These are phyloP conservation scores for Orobanche coerulescens DNA, from an alignment of 257 asterid genomes.

Conservation along the genomic window DNA sequence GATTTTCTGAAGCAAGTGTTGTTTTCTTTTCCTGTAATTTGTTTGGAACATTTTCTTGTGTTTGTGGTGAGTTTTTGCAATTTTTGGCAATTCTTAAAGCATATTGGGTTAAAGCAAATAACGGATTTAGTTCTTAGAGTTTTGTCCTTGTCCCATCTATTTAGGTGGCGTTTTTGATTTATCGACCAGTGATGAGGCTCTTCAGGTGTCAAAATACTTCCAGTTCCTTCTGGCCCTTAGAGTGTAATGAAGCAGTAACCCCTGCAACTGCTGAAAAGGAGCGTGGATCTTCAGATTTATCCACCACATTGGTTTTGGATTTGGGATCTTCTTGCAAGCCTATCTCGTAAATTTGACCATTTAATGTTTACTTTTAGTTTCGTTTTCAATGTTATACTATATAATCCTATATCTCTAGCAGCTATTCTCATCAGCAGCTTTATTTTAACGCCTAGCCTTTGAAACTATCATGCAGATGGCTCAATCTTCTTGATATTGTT, in stretches of 20 bases:
- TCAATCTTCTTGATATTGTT: slow-evolving; percentile 73
- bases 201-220: slow-evolving; percentile 57
- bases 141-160: slow-evolving; percentile 21
- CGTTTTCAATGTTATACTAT: slow-evolving; percentile 13
- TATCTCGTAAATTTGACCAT: slow-evolving; percentile 37
- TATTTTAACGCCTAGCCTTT: slow-evolving; percentile 19
- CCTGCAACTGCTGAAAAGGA: slow-evolving; percentile 44
- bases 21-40: slow-evolving; percentile 7
- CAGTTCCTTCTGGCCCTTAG: slow-evolving; percentile 77
- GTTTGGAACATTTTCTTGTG: slow-evolving; percentile 5
- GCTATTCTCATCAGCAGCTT: slow-evolving; percentile 11
- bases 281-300: slow-evolving; percentile 40
- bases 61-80: background rate
- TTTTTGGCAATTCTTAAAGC: background rate
- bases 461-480: slow-evolving; percentile 61
- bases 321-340: slow-evolving; percentile 72
- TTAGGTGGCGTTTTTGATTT: slow-evolving; percentile 89
- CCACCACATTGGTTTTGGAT: slow-evolving; percentile 53
- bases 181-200: slow-evolving; percentile 98
- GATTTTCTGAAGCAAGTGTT: slow-evolving; percentile 12
- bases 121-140: slow-evolving; percentile 4
- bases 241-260: slow-evolving; percentile 43
- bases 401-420: background rate
- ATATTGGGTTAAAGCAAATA: background rate
- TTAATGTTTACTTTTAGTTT: slow-evolving; percentile 9